Evolutionary conservation across 2,329 filamentous ascomycete genomes (phyloP).

Genomic region (Cladophialophora immunda): DNA sequence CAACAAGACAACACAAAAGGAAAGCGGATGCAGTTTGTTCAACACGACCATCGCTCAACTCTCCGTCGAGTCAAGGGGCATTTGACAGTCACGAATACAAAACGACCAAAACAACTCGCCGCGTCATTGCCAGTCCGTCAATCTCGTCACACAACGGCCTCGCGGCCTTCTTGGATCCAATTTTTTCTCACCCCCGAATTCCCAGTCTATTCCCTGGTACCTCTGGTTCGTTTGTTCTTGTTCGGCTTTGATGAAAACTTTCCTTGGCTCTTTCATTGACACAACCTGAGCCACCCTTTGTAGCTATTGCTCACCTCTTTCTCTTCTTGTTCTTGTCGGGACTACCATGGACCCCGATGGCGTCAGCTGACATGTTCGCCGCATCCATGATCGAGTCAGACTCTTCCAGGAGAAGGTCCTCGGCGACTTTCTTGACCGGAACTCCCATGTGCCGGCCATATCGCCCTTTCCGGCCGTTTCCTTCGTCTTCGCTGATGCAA

Average conservation of each 20-base stretch:
- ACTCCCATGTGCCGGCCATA: conserved; percentile 79
- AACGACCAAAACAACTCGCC: not conserved
- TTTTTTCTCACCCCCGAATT: conserved; percentile 2
- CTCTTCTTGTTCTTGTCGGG: conserved; percentile 74
- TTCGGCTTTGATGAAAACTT: not conserved
- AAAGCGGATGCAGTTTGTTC: conserved; percentile 8
- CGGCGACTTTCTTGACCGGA: conserved; percentile 66
- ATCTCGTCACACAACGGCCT: conserved; percentile 22
- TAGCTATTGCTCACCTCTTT: conserved; percentile 60
- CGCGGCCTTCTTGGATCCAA: conserved; percentile 31
- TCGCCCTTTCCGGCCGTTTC: conserved; percentile 93
- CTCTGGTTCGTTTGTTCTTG: not conserved
- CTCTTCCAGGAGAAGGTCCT: conserved; percentile 62
- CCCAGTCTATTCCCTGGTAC: conserved; percentile 31
- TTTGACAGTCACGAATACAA: conserved; percentile 22
- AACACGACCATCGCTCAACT: not conserved
- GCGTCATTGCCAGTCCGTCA: conserved; percentile 24
- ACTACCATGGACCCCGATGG: conserved; percentile 45
- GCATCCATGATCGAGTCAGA: conserved; percentile 53
- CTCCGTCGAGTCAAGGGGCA: not conserved
- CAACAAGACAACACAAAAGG: conserved; percentile 24
- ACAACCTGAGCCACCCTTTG: not conserved
- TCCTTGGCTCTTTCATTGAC: not conserved
- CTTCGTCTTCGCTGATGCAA: conserved; percentile 97
- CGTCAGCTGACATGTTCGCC: conserved; percentile 43